A percentile compares a stretch with the other conserved stretches of the same genome.
Evolutionary conservation across 441 rosid species (phyloP).

Genomic region (Breynia disticha): DNA sequence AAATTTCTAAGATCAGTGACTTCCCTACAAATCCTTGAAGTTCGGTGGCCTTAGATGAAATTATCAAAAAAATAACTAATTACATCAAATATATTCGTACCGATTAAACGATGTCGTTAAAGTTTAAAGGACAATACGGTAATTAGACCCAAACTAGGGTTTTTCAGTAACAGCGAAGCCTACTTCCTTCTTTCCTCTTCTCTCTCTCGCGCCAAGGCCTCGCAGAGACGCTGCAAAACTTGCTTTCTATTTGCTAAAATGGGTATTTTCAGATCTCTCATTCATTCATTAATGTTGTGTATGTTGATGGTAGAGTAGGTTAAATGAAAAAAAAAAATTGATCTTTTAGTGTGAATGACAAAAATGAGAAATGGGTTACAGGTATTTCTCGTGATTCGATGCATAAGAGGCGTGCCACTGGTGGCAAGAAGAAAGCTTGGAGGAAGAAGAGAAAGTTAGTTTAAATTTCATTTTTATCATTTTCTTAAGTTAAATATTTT

Average conservation of each 20-base stretch:
- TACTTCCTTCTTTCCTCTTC: too few relatives aligned
- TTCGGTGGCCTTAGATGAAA: too few relatives aligned
- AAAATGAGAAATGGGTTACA: neutral
- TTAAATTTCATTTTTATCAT: neutral
- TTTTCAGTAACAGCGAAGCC: slow-evolving; percentile 5
- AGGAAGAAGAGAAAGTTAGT: slow-evolving; percentile 10
- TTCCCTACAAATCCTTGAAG: too few relatives aligned
- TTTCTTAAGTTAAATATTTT: too few relatives aligned
- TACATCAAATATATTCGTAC: too few relatives aligned
- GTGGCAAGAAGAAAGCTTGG: slow-evolving; percentile 13
- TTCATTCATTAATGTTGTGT: neutral
- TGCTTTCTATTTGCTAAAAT: slow-evolving; percentile 19
- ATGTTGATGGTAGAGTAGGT: too few relatives aligned
- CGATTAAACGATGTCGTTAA: neutral
- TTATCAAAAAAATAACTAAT: too few relatives aligned
- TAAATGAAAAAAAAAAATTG: neutral
- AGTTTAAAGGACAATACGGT: neutral
- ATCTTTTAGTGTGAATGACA: neutral
- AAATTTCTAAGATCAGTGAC: too few relatives aligned
- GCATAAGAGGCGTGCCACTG: slow-evolving; percentile 88
- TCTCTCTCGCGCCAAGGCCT: too few relatives aligned
- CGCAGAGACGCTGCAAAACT: slow-evolving; percentile 1
- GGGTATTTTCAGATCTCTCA: slow-evolving; percentile 23
- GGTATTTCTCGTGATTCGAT: slow-evolving; percentile 74
- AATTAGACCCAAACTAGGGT: slow-evolving; percentile 18